phyloP scores from a whole-genome alignment of 257 asterid genomes.

The Rehmannia glutinosa region DNA sequence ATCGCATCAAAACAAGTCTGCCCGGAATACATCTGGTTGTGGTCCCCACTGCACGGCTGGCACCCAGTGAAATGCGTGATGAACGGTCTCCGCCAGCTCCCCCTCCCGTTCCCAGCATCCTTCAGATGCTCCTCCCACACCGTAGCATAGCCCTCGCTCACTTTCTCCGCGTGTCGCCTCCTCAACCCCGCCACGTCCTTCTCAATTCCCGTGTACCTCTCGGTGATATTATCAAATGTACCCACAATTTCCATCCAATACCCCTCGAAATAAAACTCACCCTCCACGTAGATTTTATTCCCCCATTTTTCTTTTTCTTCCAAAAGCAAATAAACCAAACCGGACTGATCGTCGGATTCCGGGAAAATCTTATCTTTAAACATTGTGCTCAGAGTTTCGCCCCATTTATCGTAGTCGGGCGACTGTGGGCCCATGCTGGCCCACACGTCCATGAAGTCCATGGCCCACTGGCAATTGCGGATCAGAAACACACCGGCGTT shows the following conservation, averaged over 20 bases:
- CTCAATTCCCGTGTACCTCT: conserved; percentile 47
- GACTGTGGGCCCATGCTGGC: conserved; percentile 93
- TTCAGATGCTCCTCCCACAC: conserved; percentile 70
- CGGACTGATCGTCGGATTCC: conserved; percentile 92
- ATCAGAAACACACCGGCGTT: conserved; percentile 97
- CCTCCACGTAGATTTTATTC: conserved; percentile 58
- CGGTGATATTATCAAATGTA: conserved; percentile 47
- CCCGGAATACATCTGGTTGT: conserved; percentile 81
- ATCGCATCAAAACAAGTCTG: conserved; percentile 68
- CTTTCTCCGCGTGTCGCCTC: conserved; percentile 79
- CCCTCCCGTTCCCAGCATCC: conserved; percentile 69
- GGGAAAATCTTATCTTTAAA: conserved; percentile 67
- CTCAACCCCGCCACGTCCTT: conserved; percentile 35
- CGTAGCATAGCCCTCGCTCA: conserved; percentile 47
- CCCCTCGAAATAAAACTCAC: conserved; percentile 75
- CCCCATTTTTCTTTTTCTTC: conserved; percentile 79
- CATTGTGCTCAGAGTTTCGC: conserved; percentile 36
- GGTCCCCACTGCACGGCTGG: conserved; percentile 95
- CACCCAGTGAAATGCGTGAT: conserved; percentile 96
- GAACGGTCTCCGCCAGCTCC: conserved; percentile 87
- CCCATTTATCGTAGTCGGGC: conserved; percentile 72
- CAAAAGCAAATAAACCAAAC: conserved; percentile 51
- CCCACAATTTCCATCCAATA: conserved; percentile 89
- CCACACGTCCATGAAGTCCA: conserved; percentile 85
- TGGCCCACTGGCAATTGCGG: conserved; percentile 84